A percentile compares a stretch with the other conserved stretches of the same genome.
Evolutionary conservation across 257 asterid genomes (phyloP).

Genomic region (Verbena officinalis): DNA sequence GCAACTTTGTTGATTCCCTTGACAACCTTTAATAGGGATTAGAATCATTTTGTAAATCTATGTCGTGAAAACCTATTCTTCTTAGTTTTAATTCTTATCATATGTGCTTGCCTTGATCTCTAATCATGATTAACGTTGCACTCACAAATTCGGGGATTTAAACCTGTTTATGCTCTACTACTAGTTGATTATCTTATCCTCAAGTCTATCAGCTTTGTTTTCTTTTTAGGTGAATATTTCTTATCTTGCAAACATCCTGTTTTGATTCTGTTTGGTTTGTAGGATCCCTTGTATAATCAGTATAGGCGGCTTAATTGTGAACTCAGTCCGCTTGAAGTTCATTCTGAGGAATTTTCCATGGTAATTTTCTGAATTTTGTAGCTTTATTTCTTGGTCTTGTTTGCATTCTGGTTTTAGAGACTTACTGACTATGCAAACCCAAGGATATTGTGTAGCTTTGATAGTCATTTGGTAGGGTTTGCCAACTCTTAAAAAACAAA

Average conservation of each 20-base stretch:
- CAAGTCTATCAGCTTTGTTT: not conserved
- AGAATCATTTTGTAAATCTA: not conserved
- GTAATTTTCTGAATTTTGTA: slow-evolving; percentile 37
- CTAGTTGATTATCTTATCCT: not conserved
- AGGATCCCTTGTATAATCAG: slow-evolving; percentile 84
- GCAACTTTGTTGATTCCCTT: slow-evolving; percentile 5
- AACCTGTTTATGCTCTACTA: not conserved
- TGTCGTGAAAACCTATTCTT: slow-evolving; percentile 1
- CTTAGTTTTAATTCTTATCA: not conserved
- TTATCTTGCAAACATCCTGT: not conserved
- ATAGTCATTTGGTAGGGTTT: too few relatives aligned
- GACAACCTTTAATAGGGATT: not conserved
- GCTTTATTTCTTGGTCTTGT: not conserved
- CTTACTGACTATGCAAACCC: not conserved
- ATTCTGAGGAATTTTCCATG: slow-evolving; percentile 63
- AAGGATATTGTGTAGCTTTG: not conserved
- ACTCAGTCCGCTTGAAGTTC: slow-evolving; percentile 64
- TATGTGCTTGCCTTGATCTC: not conserved
- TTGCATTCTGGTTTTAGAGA: slow-evolving; percentile 24
- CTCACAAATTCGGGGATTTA: not conserved
- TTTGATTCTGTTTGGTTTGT: slow-evolving; percentile 28
- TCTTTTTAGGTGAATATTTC: slow-evolving; percentile 9
- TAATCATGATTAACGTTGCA: not conserved
- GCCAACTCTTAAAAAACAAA: not conserved
- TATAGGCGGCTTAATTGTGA: slow-evolving; percentile 81